phyloP scores from a whole-genome alignment of 2,329 filamentous ascomycete genomes.

The Purpureocillium lavendulum region DNA sequence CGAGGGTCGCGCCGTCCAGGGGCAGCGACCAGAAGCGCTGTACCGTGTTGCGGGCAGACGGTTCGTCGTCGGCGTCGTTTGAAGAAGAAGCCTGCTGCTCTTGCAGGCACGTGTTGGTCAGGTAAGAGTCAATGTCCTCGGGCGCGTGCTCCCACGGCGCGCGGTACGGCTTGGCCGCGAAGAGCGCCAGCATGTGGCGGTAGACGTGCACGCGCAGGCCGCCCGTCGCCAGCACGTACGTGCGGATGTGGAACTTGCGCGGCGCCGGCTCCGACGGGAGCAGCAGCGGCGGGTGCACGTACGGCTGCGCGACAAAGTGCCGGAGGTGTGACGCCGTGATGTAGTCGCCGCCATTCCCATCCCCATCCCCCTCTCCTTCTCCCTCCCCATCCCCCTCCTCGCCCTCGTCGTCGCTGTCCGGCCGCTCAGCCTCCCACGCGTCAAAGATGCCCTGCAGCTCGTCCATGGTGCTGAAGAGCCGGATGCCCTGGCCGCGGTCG shows the following conservation, averaged over 20 bases:
- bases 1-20: slow-evolving; percentile 43
- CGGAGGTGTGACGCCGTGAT: slow-evolving; percentile 86
- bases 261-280: slow-evolving; percentile 53
- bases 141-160: slow-evolving; percentile 49
- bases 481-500: slow-evolving; percentile 87
- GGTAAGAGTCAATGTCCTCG: slow-evolving; percentile 58
- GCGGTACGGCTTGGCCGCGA: slow-evolving; percentile 67
- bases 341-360: slow-evolving; percentile 32
- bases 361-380: slow-evolving; percentile 20
- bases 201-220: slow-evolving; percentile 79
- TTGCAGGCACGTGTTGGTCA: slow-evolving; percentile 95
- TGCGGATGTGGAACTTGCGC: slow-evolving; percentile 90
- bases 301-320: slow-evolving; percentile 93
- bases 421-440: slow-evolving; percentile 68
- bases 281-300: slow-evolving; percentile 76
- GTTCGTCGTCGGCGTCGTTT: too few relatives aligned
- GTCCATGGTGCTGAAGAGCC: slow-evolving; percentile 77
- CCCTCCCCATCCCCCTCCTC: slow-evolving; percentile 28
- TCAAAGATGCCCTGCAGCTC: slow-evolving; percentile 86
- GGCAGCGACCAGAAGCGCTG: slow-evolving; percentile 64
- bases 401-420: slow-evolving; percentile 59
- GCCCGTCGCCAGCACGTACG: slow-evolving; percentile 78
- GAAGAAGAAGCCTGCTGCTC: too few relatives aligned
- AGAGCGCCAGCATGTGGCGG: slow-evolving; percentile 84
- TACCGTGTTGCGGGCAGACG: slow-evolving; percentile 65